Percentiles rank a stretch among this genome's conserved stretches.
phyloP scores from a whole-genome alignment of 805 yeast species.

The Pichia phayaonensis region DNA sequence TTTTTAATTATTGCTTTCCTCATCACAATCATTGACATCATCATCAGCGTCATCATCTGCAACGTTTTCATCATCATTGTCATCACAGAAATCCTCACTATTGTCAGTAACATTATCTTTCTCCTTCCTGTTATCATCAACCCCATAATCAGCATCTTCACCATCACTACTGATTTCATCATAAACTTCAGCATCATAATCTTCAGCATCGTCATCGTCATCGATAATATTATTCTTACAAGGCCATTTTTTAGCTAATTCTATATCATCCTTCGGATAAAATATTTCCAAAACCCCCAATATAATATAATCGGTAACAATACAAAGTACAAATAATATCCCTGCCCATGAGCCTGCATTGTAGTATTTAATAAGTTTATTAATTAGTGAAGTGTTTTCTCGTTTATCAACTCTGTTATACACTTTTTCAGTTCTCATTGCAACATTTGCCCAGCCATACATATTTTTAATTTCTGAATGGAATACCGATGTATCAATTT shows the following conservation, averaged over 20 bases:
- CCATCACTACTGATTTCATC: not conserved
- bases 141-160: not conserved
- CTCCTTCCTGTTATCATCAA: not conserved
- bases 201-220: not conserved
- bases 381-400: slow-evolving; percentile 35
- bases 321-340: slow-evolving; percentile 68
- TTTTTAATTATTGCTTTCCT: not conserved
- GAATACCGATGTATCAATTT: slow-evolving; percentile 65
- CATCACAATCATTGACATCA: no score
- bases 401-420: slow-evolving; percentile 40
- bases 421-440: slow-evolving; percentile 75
- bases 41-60: no score
- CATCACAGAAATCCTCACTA: not conserved
- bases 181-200: not conserved
- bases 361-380: slow-evolving; percentile 57
- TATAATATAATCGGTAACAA: slow-evolving; percentile 70
- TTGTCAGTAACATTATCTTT: not conserved
- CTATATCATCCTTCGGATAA: slow-evolving; percentile 66
- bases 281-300: slow-evolving; percentile 56
- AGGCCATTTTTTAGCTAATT: slow-evolving; percentile 77
- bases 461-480: slow-evolving; percentile 70
- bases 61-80: not conserved
- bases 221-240: slow-evolving; percentile 6
- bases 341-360: slow-evolving; percentile 82
- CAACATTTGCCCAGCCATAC: slow-evolving; percentile 92